phyloP scores from a whole-genome alignment of 78 protist genomes.

The Guillardia theta region DNA sequence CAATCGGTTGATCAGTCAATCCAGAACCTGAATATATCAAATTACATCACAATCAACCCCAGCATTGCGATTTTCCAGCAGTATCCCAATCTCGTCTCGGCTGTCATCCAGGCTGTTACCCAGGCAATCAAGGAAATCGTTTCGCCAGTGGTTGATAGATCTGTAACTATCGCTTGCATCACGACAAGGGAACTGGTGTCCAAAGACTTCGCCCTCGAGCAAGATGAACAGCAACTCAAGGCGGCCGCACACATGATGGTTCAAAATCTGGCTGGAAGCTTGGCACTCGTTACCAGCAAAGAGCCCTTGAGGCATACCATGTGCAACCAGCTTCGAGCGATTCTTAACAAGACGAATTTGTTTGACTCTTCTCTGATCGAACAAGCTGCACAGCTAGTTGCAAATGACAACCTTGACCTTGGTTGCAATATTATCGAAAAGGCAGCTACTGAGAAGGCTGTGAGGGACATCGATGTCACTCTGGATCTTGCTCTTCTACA shows the following conservation, averaged over 20 bases:
- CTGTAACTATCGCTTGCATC: conserved; percentile 81
- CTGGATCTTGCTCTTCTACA: conserved; percentile 59
- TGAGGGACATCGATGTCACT: conserved; percentile 74
- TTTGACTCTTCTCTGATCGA: background rate
- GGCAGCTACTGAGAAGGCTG: conserved; percentile 83
- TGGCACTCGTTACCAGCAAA: conserved; percentile 91
- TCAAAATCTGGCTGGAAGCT: conserved; percentile 80
- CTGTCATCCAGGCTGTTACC: conserved; percentile 73
- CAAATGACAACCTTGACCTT: conserved; percentile 83
- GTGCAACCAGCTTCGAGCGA: conserved; percentile 53
- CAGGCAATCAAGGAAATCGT: conserved; percentile 79
- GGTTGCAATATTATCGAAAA: conserved; percentile 84
- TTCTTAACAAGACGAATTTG: conserved; percentile 11
- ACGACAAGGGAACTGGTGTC: conserved; percentile 84
- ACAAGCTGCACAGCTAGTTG: conserved; percentile 49
- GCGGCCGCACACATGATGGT: conserved; percentile 89
- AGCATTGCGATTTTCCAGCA: background rate
- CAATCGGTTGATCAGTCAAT: too few species aligned
- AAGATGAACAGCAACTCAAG: background rate
- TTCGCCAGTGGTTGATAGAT: conserved; percentile 89
- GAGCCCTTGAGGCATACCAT: conserved; percentile 87
- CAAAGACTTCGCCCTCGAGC: conserved; percentile 94
- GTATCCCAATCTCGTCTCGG: conserved; percentile 42
- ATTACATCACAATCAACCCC: conserved; percentile 15
- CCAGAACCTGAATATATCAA: background rate